phyloP scores from a whole-genome alignment of 495 filamentous ascomycete species.

The Annulohypoxylon maeteangense region DNA sequence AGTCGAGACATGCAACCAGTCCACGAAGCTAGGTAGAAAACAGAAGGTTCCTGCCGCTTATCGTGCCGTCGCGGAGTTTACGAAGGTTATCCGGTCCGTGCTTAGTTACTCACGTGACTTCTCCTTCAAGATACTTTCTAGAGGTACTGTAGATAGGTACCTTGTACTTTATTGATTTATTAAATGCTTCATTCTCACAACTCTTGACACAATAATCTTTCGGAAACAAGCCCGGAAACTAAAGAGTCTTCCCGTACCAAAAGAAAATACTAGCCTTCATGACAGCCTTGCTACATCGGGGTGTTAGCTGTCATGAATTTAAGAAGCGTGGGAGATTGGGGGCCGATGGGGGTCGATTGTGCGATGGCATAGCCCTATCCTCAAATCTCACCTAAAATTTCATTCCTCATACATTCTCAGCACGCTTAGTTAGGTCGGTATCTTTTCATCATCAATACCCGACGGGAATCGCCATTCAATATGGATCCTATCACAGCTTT shows the following conservation, averaged over 20 bases:
- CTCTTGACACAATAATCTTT: too few relatives aligned
- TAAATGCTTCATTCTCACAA: too few relatives aligned
- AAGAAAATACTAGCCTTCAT: too few relatives aligned
- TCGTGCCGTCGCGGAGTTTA: not conserved
- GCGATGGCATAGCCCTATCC: not conserved
- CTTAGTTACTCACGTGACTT: too few relatives aligned
- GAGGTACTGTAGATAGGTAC: too few relatives aligned
- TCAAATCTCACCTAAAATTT: not conserved
- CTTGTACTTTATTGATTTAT: too few relatives aligned
- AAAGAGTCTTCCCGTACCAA: too few relatives aligned
- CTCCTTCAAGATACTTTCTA: too few relatives aligned
- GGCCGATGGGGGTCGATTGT: not conserved
- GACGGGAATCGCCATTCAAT: not conserved
- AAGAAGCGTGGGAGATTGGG: not conserved
- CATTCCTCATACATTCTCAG: too few relatives aligned
- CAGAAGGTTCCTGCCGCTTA: constrained; percentile 27
- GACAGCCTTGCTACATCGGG: not conserved
- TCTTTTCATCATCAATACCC: not conserved
- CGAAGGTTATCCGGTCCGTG: too few relatives aligned
- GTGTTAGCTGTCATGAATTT: not conserved
- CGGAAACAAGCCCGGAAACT: too few relatives aligned
- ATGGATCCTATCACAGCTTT: constrained; percentile 6
- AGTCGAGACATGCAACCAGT: constrained; percentile 23
- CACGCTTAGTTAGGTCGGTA: too few relatives aligned
- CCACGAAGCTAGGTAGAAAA: constrained; percentile 33